phyloP scores from a whole-genome alignment of 768 basidiomycete species.

The Mycena amicta region DNA sequence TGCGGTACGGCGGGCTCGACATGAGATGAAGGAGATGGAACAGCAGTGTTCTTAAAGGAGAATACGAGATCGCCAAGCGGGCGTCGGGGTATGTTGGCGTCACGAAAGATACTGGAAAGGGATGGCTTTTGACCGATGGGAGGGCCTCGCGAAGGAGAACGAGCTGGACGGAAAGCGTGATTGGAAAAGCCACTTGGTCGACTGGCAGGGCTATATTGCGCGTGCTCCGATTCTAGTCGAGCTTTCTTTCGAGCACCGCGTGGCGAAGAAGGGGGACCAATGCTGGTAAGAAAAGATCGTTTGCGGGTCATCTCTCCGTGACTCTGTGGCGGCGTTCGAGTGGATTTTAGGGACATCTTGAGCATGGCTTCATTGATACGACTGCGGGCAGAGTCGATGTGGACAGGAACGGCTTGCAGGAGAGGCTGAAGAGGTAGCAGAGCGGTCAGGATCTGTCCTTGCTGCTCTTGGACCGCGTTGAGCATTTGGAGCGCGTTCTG shows the following conservation, averaged over 20 bases:
- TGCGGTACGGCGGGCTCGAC: neutral
- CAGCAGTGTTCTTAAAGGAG: neutral
- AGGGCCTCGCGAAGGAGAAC: neutral
- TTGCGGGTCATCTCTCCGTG: conserved; percentile 10
- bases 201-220: too few relatives aligned
- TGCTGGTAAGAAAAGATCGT: conserved; percentile 9
- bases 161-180: neutral
- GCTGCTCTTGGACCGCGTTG: conserved; percentile 65
- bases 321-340: conserved; percentile 7
- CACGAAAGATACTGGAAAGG: conserved; percentile 1
- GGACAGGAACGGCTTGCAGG: conserved; percentile 58
- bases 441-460: conserved; percentile 54
- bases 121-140: neutral
- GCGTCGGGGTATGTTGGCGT: conserved; percentile 18
- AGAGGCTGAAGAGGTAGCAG: conserved; percentile 64
- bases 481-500: conserved; percentile 59
- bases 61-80: conserved; percentile 23
- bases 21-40: neutral
- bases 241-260: conserved; percentile 12
- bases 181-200: neutral
- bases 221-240: conserved; percentile 8
- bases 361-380: conserved; percentile 34
- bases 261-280: conserved; percentile 13
- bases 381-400: conserved; percentile 49
- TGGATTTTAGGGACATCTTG: conserved; percentile 16